These are phyloP conservation scores for Stemphylium vesicarium DNA, from an alignment of 2,329 filamentous ascomycete genomes.

Conservation along the genomic window DNA sequence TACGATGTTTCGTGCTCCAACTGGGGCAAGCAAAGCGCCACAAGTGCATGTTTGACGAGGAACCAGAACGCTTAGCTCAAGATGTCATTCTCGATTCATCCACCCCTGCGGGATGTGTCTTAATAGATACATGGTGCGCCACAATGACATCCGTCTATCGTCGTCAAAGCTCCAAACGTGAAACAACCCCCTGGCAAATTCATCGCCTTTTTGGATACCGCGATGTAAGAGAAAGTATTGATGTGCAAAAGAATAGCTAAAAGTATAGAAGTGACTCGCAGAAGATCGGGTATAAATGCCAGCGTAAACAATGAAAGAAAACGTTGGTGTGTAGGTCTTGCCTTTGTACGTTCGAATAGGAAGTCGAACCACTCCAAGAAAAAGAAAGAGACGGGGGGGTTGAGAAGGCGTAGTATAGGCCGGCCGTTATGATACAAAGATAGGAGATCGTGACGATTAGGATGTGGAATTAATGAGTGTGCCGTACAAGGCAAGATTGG, in stretches of 20 bases:
- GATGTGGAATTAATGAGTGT: conserved; percentile 27
- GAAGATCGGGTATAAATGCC: conserved; percentile 13
- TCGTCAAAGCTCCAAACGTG: conserved; percentile 25
- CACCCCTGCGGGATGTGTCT: conserved; percentile 29
- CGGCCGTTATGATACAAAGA: conserved; percentile 39
- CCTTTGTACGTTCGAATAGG: conserved; percentile 15
- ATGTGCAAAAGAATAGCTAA: conserved; percentile 15
- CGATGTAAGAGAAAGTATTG: conserved; percentile 21
- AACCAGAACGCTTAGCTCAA: conserved; percentile 11
- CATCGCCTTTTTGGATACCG: conserved; percentile 19
- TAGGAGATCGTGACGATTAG: conserved; percentile 19
- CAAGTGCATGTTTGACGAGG: conserved; percentile 14
- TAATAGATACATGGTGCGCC: conserved; percentile 33
- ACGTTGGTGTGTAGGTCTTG: conserved; percentile 6
- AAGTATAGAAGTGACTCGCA: conserved; percentile 5
- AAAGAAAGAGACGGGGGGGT: conserved; percentile 17
- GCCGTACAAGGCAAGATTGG: conserved; percentile 21
- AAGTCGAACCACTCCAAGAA: conserved; percentile 14
- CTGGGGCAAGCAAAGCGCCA: conserved; percentile 12
- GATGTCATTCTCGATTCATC: conserved; percentile 31
- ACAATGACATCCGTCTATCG: conserved; percentile 25
- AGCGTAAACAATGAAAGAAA: conserved; percentile 9
- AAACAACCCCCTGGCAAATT: conserved; percentile 32
- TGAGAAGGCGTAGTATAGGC: conserved; percentile 18
- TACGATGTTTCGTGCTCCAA: conserved; percentile 7